Percentiles rank a stretch among this genome's conserved stretches.
phyloP scores from a whole-genome alignment of 495 filamentous ascomycete genomes.

The Mytilinidion resinicola region DNA sequence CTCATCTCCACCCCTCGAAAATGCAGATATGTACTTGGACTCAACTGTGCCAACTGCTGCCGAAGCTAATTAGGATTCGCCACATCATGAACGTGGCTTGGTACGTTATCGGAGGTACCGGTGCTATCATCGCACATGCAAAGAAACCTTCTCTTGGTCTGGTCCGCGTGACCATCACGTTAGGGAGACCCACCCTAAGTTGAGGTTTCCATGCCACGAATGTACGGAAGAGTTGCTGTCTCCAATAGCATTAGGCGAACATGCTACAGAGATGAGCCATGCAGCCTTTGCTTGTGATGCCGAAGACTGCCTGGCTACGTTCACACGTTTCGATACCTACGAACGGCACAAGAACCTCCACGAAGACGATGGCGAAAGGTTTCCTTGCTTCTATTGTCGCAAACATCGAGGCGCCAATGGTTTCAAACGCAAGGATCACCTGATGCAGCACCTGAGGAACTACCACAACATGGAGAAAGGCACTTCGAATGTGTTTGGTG shows the following conservation, averaged over 20 bases:
- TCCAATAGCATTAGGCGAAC: neutral
- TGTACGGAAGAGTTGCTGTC: neutral
- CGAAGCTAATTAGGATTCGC: too few relatives aligned
- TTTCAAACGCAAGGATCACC: slow-evolving; percentile 38
- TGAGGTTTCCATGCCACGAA: neutral
- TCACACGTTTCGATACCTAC: slow-evolving; percentile 30
- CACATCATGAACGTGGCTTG: too few relatives aligned
- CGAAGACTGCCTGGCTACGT: slow-evolving; percentile 23
- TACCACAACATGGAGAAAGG: slow-evolving; percentile 34
- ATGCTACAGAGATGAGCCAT: slow-evolving; percentile 5
- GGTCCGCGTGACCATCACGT: too few relatives aligned
- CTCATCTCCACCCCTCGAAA: too few relatives aligned
- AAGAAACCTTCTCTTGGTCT: too few relatives aligned
- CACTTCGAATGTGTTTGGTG: neutral
- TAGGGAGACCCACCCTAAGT: neutral
- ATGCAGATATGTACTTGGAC: too few relatives aligned
- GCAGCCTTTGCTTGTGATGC: slow-evolving; percentile 4
- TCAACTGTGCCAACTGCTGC: too few relatives aligned
- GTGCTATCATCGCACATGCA: too few relatives aligned
- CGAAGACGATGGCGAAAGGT: slow-evolving; percentile 4
- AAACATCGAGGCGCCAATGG: slow-evolving; percentile 34
- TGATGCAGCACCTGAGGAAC: slow-evolving; percentile 34
- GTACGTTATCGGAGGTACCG: too few relatives aligned
- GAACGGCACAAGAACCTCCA: slow-evolving; percentile 29
- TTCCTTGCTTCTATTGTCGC: slow-evolving; percentile 33